Evolutionary conservation across 2,329 filamentous ascomycete species (phyloP), one percentile per base, ranked within the genome.

Genomic region (Fulvia fulva): DNA sequence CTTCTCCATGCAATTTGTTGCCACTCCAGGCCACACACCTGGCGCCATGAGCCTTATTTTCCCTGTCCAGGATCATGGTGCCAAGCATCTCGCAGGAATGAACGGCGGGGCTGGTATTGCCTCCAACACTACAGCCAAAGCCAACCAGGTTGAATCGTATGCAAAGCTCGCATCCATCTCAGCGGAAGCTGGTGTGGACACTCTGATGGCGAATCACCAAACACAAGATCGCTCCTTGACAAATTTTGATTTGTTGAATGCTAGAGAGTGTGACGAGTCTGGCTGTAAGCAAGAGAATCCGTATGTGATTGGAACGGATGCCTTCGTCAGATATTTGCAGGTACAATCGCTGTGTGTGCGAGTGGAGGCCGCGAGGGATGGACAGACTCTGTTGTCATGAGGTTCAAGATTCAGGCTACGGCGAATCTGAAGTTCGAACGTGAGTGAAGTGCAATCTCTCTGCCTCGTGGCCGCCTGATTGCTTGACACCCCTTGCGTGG

Each of bases 161-260:
- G 53, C 32, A 12, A 60, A 60, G 28, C 53, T 58, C 7, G 61
- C 61, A 14, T 21, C 43, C 7, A 37, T 55, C 3, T 53, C 56
- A 6, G 19, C 25, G 5, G 55, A 62, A 19, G 34, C 41, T 14
- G 55, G 55, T 5, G 58, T 61, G 1, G 63, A 62, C n/a, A 55
- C 57, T 5, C 43, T 63, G 22, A 50, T 65, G 3, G 58, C 58
- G 14, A 63, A 62, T 41, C 61, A 65, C 43, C 57, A 62, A 34
- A 56, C 55, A 19, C 58, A 60, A n/a, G 58, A 63, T 26, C 53
- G 59, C 19, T 57, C 61, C 8, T 26, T 65, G 37, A 55, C 51
- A 12, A 57, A 63, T n/a, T 55, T 56, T 34, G 61, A 65, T 21
- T 47, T 61, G 9, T 34, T 65, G 28, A 55, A 56, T 26, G 45